These are phyloP conservation scores for Exophiala aquamarina DNA, from an alignment of 2,329 filamentous ascomycete genomes.

Conservation along the genomic window DNA sequence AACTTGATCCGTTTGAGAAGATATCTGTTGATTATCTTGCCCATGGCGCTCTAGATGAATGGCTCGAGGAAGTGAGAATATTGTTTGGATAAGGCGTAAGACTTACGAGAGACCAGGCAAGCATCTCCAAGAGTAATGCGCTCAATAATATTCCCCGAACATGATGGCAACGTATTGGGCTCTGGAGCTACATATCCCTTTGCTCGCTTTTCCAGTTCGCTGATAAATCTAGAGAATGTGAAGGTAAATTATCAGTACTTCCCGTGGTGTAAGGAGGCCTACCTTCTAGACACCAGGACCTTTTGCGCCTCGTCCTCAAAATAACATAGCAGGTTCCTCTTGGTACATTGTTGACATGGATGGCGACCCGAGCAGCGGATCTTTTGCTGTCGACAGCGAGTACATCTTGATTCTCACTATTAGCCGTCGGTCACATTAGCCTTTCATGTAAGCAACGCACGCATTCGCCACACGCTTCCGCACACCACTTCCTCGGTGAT, in stretches of 20 bases:
- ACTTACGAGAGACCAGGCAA: not conserved
- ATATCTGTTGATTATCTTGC: not conserved
- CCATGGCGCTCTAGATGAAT: not conserved
- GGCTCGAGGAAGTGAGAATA: not conserved
- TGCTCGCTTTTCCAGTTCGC: conserved; percentile 31
- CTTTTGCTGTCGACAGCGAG: conserved; percentile 47
- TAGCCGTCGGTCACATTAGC: conserved; percentile 1
- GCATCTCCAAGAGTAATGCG: not conserved
- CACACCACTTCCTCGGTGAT: too few relatives aligned
- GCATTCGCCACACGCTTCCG: conserved; percentile 37
- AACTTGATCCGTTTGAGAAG: not conserved
- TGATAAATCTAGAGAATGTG: conserved; percentile 33
- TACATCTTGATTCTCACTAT: conserved; percentile 37
- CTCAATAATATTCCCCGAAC: not conserved
- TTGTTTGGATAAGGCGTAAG: not conserved
- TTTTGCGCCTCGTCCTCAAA: conserved; percentile 52
- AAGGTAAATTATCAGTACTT: conserved; percentile 7
- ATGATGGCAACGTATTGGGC: not conserved
- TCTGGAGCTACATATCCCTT: not conserved
- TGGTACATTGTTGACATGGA: conserved; percentile 47
- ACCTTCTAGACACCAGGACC: conserved; percentile 51
- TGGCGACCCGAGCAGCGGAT: conserved; percentile 46
- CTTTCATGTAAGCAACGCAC: conserved; percentile 27
- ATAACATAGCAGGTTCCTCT: conserved; percentile 42
- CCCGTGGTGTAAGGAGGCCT: conserved; percentile 20